Conservation (phyloP, 495 filamentous ascomycete genomes). For the Penicillium ochrochloron region DNA sequence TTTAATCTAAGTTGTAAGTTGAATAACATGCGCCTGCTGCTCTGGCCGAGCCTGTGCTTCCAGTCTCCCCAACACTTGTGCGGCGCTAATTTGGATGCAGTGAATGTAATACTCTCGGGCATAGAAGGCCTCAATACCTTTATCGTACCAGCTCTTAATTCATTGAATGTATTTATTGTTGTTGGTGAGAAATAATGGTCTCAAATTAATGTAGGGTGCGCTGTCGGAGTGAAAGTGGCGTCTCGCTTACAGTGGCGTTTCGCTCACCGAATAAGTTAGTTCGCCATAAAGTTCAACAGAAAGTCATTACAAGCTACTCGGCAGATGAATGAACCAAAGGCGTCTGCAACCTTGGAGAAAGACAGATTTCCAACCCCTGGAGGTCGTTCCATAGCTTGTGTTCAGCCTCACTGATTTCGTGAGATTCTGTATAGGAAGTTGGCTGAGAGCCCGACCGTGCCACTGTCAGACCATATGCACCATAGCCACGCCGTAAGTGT, state of each 20-base stretch:
- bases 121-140: background rate
- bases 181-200: background rate
- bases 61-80: background rate
- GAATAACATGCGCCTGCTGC: constrained; percentile 19
- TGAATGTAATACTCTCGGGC: background rate
- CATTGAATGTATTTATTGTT: background rate
- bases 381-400: background rate
- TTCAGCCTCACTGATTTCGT: background rate
- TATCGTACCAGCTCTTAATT: background rate
- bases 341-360: background rate
- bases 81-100: background rate
- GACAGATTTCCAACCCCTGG: background rate
- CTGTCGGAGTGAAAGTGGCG: background rate
- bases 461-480: background rate
- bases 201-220: background rate
- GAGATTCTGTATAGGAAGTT: background rate
- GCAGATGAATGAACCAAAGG: background rate
- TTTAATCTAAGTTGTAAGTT: constrained; percentile 24
- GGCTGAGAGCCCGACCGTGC: background rate
- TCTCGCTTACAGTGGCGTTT: background rate
- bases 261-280: background rate
- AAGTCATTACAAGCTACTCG: background rate
- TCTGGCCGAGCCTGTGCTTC: background rate
- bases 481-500: background rate
- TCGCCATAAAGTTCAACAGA: background rate